Conservation (phyloP, 1,284 basidiomycete species). For the Ceratobasidium sp. region DNA sequence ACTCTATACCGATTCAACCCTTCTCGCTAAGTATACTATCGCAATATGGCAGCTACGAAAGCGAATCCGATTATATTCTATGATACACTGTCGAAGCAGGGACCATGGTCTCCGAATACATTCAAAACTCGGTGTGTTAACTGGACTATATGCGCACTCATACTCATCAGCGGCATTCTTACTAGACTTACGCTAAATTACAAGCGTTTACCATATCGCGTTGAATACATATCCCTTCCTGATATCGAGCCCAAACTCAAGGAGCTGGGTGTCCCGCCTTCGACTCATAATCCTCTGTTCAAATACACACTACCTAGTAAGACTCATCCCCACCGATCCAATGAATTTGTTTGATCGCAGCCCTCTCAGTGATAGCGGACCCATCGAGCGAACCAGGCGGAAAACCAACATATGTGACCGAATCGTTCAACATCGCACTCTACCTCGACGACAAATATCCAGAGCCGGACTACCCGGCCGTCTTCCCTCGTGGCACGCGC, state of each 20-base stretch:
- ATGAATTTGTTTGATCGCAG: conserved; percentile 41
- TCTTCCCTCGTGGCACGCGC: conserved; percentile 37
- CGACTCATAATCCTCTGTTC: conserved; percentile 50
- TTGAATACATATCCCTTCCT: conserved; percentile 44
- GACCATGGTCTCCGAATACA: conserved; percentile 32
- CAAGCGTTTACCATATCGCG: conserved; percentile 52
- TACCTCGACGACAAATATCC: conserved; percentile 49
- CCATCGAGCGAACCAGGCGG: conserved; percentile 43
- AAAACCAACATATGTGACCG: conserved; percentile 38
- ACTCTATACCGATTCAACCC: too few species aligned
- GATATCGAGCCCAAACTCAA: conserved; percentile 51
- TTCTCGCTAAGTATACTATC: too few species aligned
- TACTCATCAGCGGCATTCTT: too few species aligned
- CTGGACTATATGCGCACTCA: neutral
- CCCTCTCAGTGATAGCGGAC: conserved; percentile 46
- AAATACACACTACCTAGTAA: conserved; percentile 44
- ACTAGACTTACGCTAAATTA: conserved; percentile 51
- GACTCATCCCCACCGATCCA: conserved; percentile 53
- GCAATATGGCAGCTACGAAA: conserved; percentile 22
- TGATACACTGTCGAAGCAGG: conserved; percentile 19
- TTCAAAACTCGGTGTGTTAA: conserved; percentile 23
- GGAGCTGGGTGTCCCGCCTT: conserved; percentile 56
- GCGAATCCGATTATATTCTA: conserved; percentile 33
- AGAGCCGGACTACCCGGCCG: conserved; percentile 28
- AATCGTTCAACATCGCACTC: conserved; percentile 47